These are phyloP conservation scores for Lactarius sp. DNA, from an alignment of 768 basidiomycete species.

Conservation along the genomic window DNA sequence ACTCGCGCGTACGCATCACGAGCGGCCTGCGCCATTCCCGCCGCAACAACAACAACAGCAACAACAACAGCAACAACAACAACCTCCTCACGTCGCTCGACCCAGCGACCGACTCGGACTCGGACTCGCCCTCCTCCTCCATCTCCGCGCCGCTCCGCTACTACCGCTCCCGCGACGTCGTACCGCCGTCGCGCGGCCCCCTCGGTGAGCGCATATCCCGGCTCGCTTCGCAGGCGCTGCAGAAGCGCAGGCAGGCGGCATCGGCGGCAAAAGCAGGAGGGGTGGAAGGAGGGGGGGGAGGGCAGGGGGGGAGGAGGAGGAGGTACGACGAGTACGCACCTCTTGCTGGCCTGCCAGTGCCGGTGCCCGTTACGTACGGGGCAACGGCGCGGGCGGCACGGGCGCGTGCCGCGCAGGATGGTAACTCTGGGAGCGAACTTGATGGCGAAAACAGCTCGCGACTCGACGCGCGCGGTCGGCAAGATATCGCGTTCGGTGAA, in stretches of 20 bases:
- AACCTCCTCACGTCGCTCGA: neutral
- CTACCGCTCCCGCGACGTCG: constrained; percentile 45
- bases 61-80: too few species aligned
- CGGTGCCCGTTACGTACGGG: constrained; percentile 18
- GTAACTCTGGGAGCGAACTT: constrained; percentile 26
- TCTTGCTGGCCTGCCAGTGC: neutral
- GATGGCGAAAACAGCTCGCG: constrained; percentile 29
- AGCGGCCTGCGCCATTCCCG: constrained; percentile 56
- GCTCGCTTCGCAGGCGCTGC: constrained; percentile 28
- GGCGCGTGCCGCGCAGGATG: constrained; percentile 19
- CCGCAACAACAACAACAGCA: constrained; percentile 14
- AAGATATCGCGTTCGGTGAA: constrained; percentile 54
- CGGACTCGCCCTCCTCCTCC: constrained; percentile 56
- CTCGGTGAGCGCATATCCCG: constrained; percentile 52
- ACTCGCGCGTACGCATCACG: constrained; percentile 72
- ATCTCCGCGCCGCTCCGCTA: constrained; percentile 76
- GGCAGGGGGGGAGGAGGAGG: neutral
- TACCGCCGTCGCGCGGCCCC: constrained; percentile 52
- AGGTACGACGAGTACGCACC: constrained; percentile 12
- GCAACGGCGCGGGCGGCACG: neutral
- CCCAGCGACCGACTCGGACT: constrained; percentile 4
- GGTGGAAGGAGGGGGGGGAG: neutral
- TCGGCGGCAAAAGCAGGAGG: neutral
- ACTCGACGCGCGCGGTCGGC: constrained; percentile 40
- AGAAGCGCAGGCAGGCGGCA: constrained; percentile 8